Percentiles rank a stretch among this genome's conserved stretches.
phyloP scores from a whole-genome alignment of 176 grass and related monocot genomes.

The Oryza nivara region DNA sequence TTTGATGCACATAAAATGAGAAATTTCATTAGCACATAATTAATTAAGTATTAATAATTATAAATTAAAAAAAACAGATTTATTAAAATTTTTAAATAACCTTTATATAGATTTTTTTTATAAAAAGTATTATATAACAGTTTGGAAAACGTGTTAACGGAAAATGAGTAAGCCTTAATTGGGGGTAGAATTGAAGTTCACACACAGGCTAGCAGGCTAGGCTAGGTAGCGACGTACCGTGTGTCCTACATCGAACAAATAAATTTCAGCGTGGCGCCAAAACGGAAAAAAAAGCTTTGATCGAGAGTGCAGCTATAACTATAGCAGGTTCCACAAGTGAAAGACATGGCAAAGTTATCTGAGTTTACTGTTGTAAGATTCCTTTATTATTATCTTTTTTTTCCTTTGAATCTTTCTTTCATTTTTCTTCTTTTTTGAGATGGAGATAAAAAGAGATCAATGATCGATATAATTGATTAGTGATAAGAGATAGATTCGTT shows the following conservation, averaged over 20 bases:
- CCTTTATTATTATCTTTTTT: neutral
- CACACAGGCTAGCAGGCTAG: neutral
- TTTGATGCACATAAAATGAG: too few relatives aligned
- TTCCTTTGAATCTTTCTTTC: neutral
- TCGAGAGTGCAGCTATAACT: neutral
- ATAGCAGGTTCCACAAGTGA: neutral
- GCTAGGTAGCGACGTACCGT: neutral
- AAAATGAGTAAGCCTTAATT: too few relatives aligned
- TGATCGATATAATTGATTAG: neutral
- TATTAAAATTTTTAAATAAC: too few relatives aligned
- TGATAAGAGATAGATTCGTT: neutral
- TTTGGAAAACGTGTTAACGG: too few relatives aligned
- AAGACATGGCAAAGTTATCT: neutral
- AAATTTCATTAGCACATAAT: too few relatives aligned
- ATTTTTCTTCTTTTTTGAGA: neutral
- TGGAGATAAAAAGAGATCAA: neutral
- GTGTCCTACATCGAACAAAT: neutral
- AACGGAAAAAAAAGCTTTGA: neutral
- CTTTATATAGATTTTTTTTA: too few relatives aligned
- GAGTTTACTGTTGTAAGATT: neutral
- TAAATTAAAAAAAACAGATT: too few relatives aligned
- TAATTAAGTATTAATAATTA: too few relatives aligned
- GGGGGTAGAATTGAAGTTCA: neutral
- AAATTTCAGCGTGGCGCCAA: neutral
- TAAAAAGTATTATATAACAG: too few relatives aligned